Base-by-base conservation (phyloP, 331 rosid species). In the Acacia concinna region DNA sequence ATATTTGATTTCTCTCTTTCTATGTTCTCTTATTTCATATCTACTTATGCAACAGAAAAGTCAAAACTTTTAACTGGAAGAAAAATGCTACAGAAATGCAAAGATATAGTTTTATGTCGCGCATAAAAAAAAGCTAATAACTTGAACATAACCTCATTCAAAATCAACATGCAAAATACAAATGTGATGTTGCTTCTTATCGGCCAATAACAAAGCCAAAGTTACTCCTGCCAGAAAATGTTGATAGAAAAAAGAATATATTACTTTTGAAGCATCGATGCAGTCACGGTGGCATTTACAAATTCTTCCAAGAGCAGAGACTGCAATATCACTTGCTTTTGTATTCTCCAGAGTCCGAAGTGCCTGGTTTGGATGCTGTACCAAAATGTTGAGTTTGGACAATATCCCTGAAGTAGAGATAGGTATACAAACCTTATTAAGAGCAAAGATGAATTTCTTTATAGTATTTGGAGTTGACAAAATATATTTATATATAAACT, bases 291-390 rank as follows among this genome's bases (percentile, higher is more conserved):
- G 80, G 78, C 75, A 83, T 56, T 78, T 78, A 64, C 87, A 86
- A 34, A 86, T 86, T 83, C 89, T 86, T 83, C 89, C 89, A 0
- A 86, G 21, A 86, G 69, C 81, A 37, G 89, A 86, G 74, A 86
- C 81, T 37, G 87, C 87, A 74, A 83, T 51, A 38, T 86, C 87
- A 20, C 25, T 31, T 51, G 68, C 89, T 77, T 80, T 81, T 57
- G 77, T 75, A 57, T 83, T 65, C 74, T 79, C 84, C 41, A 77
- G 14, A 77, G 10, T 7, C 41, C 41, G 41, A 37, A 59, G 38
- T 1, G 60, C 49, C 40, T 21, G 80, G 76, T 49, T 81, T 21
- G 72, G 44, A 38, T 79, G 57, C 52, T 81, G 75, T 21, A 78
- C 56, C 67, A 86, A 37, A 71, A 25, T 51, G 63, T 17, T 10